phyloP scores from a whole-genome alignment of 2,329 filamentous ascomycete species.

The Colletotrichum tabaci region DNA sequence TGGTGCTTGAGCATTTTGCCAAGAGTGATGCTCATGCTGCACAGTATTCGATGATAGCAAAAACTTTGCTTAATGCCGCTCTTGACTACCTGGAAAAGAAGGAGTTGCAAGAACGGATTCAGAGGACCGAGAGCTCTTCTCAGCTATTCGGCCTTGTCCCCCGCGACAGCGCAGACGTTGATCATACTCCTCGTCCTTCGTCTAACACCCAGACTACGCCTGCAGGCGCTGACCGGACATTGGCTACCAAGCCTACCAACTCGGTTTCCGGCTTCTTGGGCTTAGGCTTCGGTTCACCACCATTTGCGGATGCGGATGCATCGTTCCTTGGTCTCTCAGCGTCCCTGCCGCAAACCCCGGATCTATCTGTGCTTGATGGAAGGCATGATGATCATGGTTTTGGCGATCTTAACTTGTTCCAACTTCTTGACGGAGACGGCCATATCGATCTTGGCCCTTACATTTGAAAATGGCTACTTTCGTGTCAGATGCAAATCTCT shows the following conservation, averaged over 20 bases:
- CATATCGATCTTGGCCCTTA: conserved; percentile 66
- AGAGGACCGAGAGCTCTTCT: conserved; percentile 65
- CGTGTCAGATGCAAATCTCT: background rate
- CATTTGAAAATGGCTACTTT: conserved; percentile 44
- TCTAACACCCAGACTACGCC: conserved; percentile 35
- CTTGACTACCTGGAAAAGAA: conserved; percentile 63
- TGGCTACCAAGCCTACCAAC: background rate
- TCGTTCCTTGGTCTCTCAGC: conserved; percentile 57
- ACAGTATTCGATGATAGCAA: conserved; percentile 68
- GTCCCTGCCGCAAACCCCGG: conserved; percentile 57
- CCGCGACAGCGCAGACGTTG: conserved; percentile 43
- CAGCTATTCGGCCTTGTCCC: conserved; percentile 67
- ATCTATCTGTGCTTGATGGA: conserved; percentile 57
- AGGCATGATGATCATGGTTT: conserved; percentile 60
- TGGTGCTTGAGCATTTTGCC: conserved; percentile 65
- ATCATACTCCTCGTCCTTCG: conserved; percentile 15
- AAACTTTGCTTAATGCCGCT: conserved; percentile 63
- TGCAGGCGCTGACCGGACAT: conserved; percentile 1
- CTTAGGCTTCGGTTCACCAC: conserved; percentile 49
- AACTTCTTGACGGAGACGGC: conserved; percentile 65
- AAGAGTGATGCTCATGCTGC: conserved; percentile 64
- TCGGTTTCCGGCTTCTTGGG: conserved; percentile 43
- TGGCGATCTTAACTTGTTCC: conserved; percentile 64
- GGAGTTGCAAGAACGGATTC: conserved; percentile 62
- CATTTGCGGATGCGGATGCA: conserved; percentile 55